Evolutionary conservation across 2,329 filamentous ascomycete genomes (phyloP), one percentile per base, ranked within the genome.

Genomic region (Fusarium begoniae): DNA sequence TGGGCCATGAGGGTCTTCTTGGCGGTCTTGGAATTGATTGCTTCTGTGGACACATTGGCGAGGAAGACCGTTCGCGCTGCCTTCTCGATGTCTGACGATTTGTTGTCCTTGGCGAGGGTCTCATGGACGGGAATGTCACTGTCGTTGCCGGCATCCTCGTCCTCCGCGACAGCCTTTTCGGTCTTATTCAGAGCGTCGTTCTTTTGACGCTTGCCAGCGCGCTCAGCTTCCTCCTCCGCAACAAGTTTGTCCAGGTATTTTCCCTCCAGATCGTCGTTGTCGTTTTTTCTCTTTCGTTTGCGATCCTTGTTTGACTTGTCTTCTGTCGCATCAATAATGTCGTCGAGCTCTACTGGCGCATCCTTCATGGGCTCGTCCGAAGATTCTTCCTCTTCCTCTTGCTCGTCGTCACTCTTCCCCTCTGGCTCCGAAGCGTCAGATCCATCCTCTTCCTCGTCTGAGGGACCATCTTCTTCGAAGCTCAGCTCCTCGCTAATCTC

Each of bases 61-160:
- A 99, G 86, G 84, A 98, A 99, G 47, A 98, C 91, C 12, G 96
- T 99, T 64, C 96, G 93, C 66, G 90, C 90, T 14, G 96, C 93
- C 85, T 97, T 98, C 66, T 97, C 94, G 6, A 97, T 78, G 73
- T 97, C 93, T 28, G 85, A 77, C 53, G 77, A 85, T 82, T 87
- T 90, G 83, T 85, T 88, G 81, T 84, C 83, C 61, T 84, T 86
- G 73, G 81, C 82, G 44, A 89, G 85, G 63, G 87, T 90, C 79
- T 91, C 91, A 76, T 92, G 90, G 45, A 89, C 83, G 8, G 87
- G 85, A 14, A 83, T 74, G 12, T 82, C 83, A 14, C 84, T 84
- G 28, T 86, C 84, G 20, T 85, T 83, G 8, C 83, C 84, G 14
- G 84, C 83, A 9, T 82, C 80, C 69, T 85, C 85, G 79, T 90